These are phyloP conservation scores for Geotrichum aggregatum DNA, from an alignment of 1,139 yeast genomes.

Conservation along the genomic window DNA sequence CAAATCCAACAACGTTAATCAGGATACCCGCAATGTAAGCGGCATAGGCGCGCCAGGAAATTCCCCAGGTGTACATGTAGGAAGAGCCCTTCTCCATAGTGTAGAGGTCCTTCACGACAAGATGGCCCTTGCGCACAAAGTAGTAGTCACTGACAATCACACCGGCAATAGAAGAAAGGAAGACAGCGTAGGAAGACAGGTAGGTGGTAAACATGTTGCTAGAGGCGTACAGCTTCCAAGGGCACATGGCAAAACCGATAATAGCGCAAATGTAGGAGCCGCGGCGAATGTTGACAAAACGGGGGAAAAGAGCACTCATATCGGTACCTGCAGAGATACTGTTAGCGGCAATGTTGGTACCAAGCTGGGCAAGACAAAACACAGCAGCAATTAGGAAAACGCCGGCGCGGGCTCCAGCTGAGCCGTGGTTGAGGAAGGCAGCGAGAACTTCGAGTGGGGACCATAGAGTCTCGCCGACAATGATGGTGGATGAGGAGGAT, in stretches of 20 bases:
- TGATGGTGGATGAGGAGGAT: conserved; percentile 68
- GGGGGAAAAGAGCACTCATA: conserved; percentile 76
- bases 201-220: conserved; percentile 79
- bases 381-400: conserved; percentile 75
- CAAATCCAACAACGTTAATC: conserved; percentile 85
- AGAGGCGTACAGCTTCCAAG: conserved; percentile 78
- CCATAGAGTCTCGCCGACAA: conserved; percentile 76
- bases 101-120: conserved; percentile 63
- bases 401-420: conserved; percentile 77
- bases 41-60: conserved; percentile 63
- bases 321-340: conserved; percentile 89
- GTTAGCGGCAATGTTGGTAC: conserved; percentile 89
- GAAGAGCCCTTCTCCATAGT: conserved; percentile 44
- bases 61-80: conserved; percentile 61
- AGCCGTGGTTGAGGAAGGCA: conserved; percentile 57
- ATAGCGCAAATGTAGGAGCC: conserved; percentile 77
- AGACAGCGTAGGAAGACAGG: conserved; percentile 79
- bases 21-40: conserved; percentile 46
- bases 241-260: conserved; percentile 74
- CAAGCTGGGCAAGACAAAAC: conserved; percentile 80
- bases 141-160: conserved; percentile 74
- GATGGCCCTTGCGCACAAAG: conserved; percentile 62
- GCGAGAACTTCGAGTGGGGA: conserved; percentile 76
- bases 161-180: conserved; percentile 83
- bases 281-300: conserved; percentile 75